A percentile compares a stretch with the other conserved stretches of the same genome.
Evolutionary conservation across 805 yeast genomes (phyloP).

Genomic region (Priceomyces haplophilus): DNA sequence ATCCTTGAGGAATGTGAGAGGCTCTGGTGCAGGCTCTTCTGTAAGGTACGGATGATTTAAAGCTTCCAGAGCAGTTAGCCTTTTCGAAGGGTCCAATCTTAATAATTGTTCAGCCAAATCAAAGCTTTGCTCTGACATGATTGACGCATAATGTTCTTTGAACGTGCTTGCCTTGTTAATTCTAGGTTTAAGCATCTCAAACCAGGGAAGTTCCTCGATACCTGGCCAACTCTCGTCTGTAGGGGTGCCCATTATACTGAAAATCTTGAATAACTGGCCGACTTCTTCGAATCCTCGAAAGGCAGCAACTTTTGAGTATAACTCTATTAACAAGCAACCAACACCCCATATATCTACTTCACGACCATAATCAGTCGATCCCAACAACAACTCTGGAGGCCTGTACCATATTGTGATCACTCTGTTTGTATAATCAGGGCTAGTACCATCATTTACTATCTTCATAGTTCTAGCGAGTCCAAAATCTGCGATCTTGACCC

Average conservation of each 20-base stretch:
- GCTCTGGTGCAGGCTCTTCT: constrained; percentile 64
- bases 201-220: constrained; percentile 85
- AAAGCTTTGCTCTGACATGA: constrained; percentile 52
- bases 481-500: constrained; percentile 73
- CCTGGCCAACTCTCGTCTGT: constrained; percentile 70
- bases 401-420: constrained; percentile 97
- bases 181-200: constrained; percentile 72
- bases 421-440: constrained; percentile 86
- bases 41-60: constrained; percentile 64
- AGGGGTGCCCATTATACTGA: constrained; percentile 86
- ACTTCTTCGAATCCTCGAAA: constrained; percentile 91
- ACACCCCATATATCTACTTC: constrained; percentile 97
- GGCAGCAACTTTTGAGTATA: constrained; percentile 69
- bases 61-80: constrained; percentile 71
- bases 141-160: constrained; percentile 28
- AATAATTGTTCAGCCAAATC: constrained; percentile 65
- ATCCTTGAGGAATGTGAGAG: constrained; percentile 52
- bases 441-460: constrained; percentile 45
- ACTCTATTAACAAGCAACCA: constrained; percentile 84
- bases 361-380: constrained; percentile 84
- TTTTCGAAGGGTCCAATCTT: constrained; percentile 60
- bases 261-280: constrained; percentile 74
- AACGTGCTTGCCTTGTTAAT: constrained; percentile 30
- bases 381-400: constrained; percentile 90
- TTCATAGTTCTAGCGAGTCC: constrained; percentile 80